Conservation (phyloP, 345 rosid species). For the Camelina laxa region DNA sequence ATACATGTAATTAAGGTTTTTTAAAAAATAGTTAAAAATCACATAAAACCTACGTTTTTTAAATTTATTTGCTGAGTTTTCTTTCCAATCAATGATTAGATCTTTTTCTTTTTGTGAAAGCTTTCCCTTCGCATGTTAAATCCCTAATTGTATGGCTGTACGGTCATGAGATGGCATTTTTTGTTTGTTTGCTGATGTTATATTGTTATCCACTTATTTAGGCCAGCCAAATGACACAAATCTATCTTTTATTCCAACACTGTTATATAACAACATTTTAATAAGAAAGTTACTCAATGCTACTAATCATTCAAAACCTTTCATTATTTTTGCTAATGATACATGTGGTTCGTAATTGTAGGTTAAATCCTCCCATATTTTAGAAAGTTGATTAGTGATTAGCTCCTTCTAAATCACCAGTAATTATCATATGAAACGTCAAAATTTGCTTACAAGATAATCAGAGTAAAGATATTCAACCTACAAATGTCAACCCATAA, state of each 20-base stretch:
- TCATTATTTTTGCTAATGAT: neutral
- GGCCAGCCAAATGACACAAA: slow-evolving; percentile 1
- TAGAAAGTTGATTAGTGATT: neutral
- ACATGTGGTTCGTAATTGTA: slow-evolving; percentile 7
- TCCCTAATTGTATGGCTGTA: slow-evolving; percentile 31
- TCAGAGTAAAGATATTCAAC: too few species aligned
- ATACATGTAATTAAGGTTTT: too few species aligned
- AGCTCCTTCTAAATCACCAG: neutral
- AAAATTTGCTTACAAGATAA: neutral
- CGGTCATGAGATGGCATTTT: slow-evolving; percentile 40
- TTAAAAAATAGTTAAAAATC: too few species aligned
- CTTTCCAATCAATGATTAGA: slow-evolving; percentile 31
- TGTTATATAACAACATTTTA: neutral
- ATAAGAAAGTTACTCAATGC: slow-evolving; percentile 19
- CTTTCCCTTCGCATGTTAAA: slow-evolving; percentile 29
- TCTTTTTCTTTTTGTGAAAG: slow-evolving; percentile 30
- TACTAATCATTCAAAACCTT: neutral
- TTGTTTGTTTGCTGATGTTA: slow-evolving; percentile 31
- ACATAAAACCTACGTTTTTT: too few species aligned
- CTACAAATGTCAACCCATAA: slow-evolving; percentile 20
- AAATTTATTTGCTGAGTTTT: neutral
- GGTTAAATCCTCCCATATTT: slow-evolving; percentile 1
- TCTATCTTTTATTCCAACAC: slow-evolving; percentile 2
- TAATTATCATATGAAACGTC: slow-evolving; percentile 1
- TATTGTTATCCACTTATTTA: slow-evolving; percentile 17